phyloP scores from a whole-genome alignment of 345 rosid species.

The Lepidium aucheri region DNA sequence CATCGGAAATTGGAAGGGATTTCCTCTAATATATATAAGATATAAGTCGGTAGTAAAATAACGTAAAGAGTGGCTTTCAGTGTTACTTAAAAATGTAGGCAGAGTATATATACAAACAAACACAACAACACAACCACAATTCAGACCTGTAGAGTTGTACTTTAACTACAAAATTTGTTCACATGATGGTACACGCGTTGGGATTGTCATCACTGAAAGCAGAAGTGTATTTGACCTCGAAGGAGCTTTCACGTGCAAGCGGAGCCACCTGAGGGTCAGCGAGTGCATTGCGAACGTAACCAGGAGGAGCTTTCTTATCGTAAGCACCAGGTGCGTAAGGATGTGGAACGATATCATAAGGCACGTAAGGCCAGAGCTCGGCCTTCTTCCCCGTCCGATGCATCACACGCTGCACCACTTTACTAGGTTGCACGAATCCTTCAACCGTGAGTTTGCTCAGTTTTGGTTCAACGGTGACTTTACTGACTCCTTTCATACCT shows the following conservation, averaged over 20 bases:
- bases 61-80: not conserved
- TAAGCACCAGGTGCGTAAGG: constrained; percentile 32
- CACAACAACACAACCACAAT: not conserved
- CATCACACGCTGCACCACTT: constrained; percentile 30
- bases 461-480: constrained; percentile 54
- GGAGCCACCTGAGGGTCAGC: constrained; percentile 36
- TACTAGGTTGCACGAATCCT: constrained; percentile 56
- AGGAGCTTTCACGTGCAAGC: constrained; percentile 63
- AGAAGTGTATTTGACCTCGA: constrained; percentile 52
- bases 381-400: constrained; percentile 33
- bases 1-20: no score
- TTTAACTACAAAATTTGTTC: not conserved
- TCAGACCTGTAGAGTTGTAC: not conserved
- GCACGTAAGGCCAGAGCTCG: constrained; percentile 34
- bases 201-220: constrained; percentile 40
- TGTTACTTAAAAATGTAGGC: not conserved
- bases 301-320: constrained; percentile 32
- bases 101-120: not conserved
- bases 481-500: constrained; percentile 54
- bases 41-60: no score
- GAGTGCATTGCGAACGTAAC: constrained; percentile 29
- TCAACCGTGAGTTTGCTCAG: constrained; percentile 53
- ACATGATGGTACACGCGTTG: constrained; percentile 53
- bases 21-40: no score
- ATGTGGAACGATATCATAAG: constrained; percentile 31